Evolutionary conservation across 179 eudicot genomes (phyloP).

Genomic region (Gypsophila paniculata): DNA sequence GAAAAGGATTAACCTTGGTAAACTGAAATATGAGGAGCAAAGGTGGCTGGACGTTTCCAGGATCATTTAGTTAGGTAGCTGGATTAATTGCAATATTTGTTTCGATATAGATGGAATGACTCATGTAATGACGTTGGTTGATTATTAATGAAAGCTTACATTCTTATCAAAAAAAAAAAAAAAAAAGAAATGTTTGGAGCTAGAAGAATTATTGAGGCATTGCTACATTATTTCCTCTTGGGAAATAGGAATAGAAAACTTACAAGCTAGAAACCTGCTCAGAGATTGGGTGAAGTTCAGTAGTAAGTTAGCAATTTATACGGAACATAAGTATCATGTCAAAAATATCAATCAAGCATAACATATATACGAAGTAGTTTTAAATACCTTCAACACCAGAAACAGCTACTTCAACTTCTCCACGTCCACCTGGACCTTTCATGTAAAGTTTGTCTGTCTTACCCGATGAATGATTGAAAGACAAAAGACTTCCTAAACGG

Average conservation of each 20-base stretch:
- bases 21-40: no score
- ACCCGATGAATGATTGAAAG: slow-evolving; percentile 64
- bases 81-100: no score
- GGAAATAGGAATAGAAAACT: background rate
- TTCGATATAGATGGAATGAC: no score
- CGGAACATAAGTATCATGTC: background rate
- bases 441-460: slow-evolving; percentile 82
- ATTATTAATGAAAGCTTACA: no score
- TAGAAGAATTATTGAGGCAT: background rate
- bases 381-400: slow-evolving; percentile 81
- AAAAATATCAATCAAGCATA: slow-evolving; percentile 4
- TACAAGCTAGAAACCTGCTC: background rate
- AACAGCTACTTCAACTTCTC: slow-evolving; percentile 97
- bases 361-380: background rate
- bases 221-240: background rate
- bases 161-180: no score
- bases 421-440: slow-evolving; percentile 99
- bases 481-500: slow-evolving; percentile 84
- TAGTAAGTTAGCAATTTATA: background rate
- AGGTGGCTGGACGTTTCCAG: no score
- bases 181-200: no score
- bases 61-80: no score
- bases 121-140: no score
- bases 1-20: no score
- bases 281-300: background rate